phyloP scores from a whole-genome alignment of 352 stramenopile genomes.

The Phytopythium helicoides region DNA sequence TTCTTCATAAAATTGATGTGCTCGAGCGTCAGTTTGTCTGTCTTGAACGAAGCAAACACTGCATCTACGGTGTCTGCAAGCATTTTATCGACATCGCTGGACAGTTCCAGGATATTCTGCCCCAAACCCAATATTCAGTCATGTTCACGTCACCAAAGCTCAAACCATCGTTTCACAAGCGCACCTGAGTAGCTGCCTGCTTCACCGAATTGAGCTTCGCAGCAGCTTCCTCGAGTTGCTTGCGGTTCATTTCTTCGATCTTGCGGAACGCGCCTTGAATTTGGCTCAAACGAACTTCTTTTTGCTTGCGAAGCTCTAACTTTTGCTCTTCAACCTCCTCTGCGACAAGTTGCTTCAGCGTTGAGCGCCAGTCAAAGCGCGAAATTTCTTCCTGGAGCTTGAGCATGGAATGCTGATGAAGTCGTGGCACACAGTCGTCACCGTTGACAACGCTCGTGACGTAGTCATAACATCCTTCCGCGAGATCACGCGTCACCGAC shows the following conservation, averaged over 20 bases:
- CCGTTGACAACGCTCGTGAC: conserved; percentile 77
- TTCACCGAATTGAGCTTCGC: conserved; percentile 55
- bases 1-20: conserved; percentile 58
- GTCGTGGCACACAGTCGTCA: conserved; percentile 78
- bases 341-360: conserved; percentile 49
- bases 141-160: background rate
- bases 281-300: conserved; percentile 45
- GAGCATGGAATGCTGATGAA: conserved; percentile 74
- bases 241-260: conserved; percentile 38
- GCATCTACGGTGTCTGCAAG: conserved; percentile 55
- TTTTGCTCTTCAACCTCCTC: conserved; percentile 67
- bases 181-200: conserved; percentile 28
- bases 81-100: conserved; percentile 43
- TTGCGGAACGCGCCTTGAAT: conserved; percentile 38
- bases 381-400: conserved; percentile 63
- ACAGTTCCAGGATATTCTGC: conserved; percentile 51
- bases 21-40: conserved; percentile 48
- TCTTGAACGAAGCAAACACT: conserved; percentile 51
- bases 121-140: background rate
- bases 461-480: conserved; percentile 42
- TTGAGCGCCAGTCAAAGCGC: conserved; percentile 62
- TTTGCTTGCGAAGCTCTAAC: conserved; percentile 34
- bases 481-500: conserved; percentile 65
- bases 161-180: background rate
- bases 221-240: conserved; percentile 39